Conservation (phyloP, 2,329 filamentous ascomycete species). For the Dichotomopilus funicola region DNA sequence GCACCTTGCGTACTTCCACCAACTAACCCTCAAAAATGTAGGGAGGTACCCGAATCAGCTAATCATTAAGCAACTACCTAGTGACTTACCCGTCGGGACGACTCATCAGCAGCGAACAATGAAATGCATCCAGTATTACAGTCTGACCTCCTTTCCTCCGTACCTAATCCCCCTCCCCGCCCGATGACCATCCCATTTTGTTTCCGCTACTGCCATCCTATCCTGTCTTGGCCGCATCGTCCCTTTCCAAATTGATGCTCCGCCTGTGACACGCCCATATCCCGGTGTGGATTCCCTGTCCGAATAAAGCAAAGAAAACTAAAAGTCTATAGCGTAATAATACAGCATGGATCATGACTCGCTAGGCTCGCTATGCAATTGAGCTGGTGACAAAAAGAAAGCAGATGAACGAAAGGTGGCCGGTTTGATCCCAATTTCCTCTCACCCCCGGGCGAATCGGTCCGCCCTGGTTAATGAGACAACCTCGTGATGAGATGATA, state of each 20-base stretch:
- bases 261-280: not conserved
- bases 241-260: not conserved
- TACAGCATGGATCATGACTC: conserved; percentile 22
- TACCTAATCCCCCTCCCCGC: too few species aligned
- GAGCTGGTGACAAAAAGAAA: not conserved
- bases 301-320: conserved; percentile 11
- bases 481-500: too few species aligned
- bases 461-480: too few species aligned
- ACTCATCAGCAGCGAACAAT: not conserved
- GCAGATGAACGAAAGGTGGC: not conserved
- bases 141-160: not conserved
- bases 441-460: too few species aligned
- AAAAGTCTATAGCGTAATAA: conserved; percentile 29
- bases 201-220: not conserved
- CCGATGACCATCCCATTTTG: too few species aligned
- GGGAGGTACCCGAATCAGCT: too few species aligned
- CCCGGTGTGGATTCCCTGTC: not conserved
- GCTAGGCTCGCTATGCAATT: conserved; percentile 5
- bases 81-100: too few species aligned
- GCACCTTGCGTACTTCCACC: too few species aligned
- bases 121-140: not conserved
- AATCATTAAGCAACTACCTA: too few species aligned
- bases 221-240: not conserved
- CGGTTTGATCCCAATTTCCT: not conserved
- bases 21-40: too few species aligned